Percentiles rank a stretch among this genome's conserved stretches.
These are phyloP conservation scores for Antarctomyces pellizariae DNA, from an alignment of 495 filamentous ascomycete genomes.

Conservation along the genomic window DNA sequence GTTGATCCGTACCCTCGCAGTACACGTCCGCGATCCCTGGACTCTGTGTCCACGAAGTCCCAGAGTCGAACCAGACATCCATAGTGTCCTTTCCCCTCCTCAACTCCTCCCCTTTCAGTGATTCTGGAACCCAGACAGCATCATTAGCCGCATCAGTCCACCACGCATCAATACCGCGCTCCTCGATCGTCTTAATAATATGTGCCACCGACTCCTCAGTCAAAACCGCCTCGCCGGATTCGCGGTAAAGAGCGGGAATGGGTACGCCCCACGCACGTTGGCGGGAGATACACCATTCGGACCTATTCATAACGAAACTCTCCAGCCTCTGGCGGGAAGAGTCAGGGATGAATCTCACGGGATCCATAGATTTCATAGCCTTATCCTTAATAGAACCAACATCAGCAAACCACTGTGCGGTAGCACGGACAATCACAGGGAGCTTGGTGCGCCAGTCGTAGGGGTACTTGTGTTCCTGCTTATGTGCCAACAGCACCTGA, in stretches of 20 bases:
- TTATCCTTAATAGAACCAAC: slow-evolving; percentile 54
- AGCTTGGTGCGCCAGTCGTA: slow-evolving; percentile 94
- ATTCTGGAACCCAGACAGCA: slow-evolving; percentile 42
- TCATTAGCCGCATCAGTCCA: slow-evolving; percentile 65
- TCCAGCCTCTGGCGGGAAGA: slow-evolving; percentile 46
- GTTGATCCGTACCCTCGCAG: slow-evolving; percentile 84
- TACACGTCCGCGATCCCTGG: slow-evolving; percentile 58
- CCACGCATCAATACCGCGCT: slow-evolving; percentile 73
- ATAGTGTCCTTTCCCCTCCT: slow-evolving; percentile 83
- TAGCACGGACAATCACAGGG: slow-evolving; percentile 76
- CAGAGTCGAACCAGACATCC: slow-evolving; percentile 99
- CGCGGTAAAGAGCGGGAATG: slow-evolving; percentile 72
- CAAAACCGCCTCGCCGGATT: slow-evolving; percentile 44
- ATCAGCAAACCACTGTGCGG: slow-evolving; percentile 94
- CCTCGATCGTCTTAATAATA: slow-evolving; percentile 55
- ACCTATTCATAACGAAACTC: slow-evolving; percentile 66
- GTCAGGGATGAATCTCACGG: slow-evolving; percentile 58
- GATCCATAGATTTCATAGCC: slow-evolving; percentile 40
- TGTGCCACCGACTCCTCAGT: slow-evolving; percentile 60
- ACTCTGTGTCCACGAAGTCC: slow-evolving; percentile 68
- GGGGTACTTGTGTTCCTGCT: slow-evolving; percentile 75
- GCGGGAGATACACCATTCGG: slow-evolving; percentile 97
- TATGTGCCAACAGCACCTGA: slow-evolving; percentile 38
- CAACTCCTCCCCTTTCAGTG: slow-evolving; percentile 26
- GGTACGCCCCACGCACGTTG: slow-evolving; percentile 94